Percentiles rank a stretch among this genome's conserved stretches.
Conservation (phyloP, 2,329 filamentous ascomycete genomes). For the Leptographium flavum region DNA sequence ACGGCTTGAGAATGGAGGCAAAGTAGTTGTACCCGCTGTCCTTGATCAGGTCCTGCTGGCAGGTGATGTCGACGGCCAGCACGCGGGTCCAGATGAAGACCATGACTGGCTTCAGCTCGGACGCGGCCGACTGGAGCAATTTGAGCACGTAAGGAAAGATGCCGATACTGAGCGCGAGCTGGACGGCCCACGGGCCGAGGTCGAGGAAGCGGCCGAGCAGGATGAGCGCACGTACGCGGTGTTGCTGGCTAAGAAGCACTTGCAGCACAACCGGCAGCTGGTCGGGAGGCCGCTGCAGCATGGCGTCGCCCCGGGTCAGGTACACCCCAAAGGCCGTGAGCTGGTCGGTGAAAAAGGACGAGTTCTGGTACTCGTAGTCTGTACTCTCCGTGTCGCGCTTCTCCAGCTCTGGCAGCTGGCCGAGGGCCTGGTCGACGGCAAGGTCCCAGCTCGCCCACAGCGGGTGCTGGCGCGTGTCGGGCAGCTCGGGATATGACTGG, state of each 20-base stretch:
- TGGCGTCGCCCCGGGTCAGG: constrained; percentile 63
- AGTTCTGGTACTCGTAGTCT: constrained; percentile 88
- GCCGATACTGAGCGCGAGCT: constrained; percentile 89
- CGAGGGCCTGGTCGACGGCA: constrained; percentile 85
- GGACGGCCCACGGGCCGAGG: constrained; percentile 95
- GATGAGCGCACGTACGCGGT: constrained; percentile 80
- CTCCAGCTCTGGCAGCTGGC: constrained; percentile 77
- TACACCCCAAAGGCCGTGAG: constrained; percentile 96
- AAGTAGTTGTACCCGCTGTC: constrained; percentile 98
- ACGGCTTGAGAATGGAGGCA: constrained; percentile 76
- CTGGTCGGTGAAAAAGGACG: constrained; percentile 92
- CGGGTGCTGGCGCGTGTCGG: constrained; percentile 86
- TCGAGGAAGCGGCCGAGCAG: constrained; percentile 88
- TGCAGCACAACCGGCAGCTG: constrained; percentile 93
- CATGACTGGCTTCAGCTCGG: constrained; percentile 95
- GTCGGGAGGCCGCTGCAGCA: constrained; percentile 76
- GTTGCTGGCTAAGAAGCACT: constrained; percentile 88
- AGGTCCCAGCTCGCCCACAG: constrained; percentile 97
- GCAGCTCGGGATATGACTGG: constrained; percentile 80
- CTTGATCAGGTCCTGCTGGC: constrained; percentile 86
- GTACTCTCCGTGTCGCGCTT: constrained; percentile 57
- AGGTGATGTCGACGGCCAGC: constrained; percentile 84
- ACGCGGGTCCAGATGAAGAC: constrained; percentile 98
- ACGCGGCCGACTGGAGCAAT: constrained; percentile 82
- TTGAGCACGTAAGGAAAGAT: constrained; percentile 99